Base-by-base conservation (phyloP, 176 grass and related monocot genomes). In the Eleusine coracana region DNA sequence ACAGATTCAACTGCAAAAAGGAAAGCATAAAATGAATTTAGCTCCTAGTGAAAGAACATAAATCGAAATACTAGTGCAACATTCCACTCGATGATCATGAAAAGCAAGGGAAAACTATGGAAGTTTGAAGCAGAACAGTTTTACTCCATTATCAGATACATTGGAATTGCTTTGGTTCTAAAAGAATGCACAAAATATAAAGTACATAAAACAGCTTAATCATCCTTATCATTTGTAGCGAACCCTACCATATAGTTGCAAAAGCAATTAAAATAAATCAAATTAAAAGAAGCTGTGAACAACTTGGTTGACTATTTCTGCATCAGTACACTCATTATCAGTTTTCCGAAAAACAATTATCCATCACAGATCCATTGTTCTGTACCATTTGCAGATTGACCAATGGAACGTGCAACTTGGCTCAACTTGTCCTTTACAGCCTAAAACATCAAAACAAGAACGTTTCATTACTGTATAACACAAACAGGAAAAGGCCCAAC, bases 381-480 rank as follows among this genome's bases (percentile, higher is more conserved):
- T 84, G 51, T 92, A 98, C 96, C 77, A 46, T 74, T 95, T 80
- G 85, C 82, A 88, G 86, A 55, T 71, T 88, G 90, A 59, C 86
- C 81, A 50, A 90, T 91, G 31, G 96, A 93, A 46, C 96, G 96
- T 88, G 91, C 88, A 92, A 94, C 92, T 88, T 95, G 92, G 74
- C 54, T 87, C 78, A 98, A 92, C 71, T 98, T 98, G 27, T 95
- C 96, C 80, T 91, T 93, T 68, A 95, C 82, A 83, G 49, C 86
- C 96, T 98, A 93, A 74, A 86, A 39, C 46, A 82, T 74, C 70
- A 74, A 80, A 84, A 66, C 13, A 86, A 64, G 38, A 86, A 55
- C 50, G 66, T 70, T 82, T 80, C 25, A 77, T 60, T 73, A 65
- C 34, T 41, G 67, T n/a, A 59, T 9, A 59, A 23, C 56, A 3